Evolutionary conservation across 73 alveolate genomes (phyloP).

Genomic region (Paraurostyla sp.): DNA sequence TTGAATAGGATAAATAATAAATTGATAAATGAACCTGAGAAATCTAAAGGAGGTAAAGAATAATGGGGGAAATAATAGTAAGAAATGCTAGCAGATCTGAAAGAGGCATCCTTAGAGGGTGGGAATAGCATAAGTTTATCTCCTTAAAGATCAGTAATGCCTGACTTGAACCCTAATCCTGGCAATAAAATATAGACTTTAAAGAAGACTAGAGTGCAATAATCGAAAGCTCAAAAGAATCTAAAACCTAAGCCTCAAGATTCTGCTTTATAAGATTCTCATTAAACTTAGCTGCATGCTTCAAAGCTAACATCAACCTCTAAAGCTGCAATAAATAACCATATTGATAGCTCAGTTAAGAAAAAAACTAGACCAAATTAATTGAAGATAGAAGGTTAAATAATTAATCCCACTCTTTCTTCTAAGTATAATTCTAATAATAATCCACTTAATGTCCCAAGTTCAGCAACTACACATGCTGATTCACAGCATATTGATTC

Average conservation of each 20-base stretch:
- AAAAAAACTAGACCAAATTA: not conserved
- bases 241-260: not conserved
- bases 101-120: slow-evolving; percentile 44
- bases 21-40: not conserved
- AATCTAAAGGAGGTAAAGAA: not conserved
- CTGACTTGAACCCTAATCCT: slow-evolving; percentile 47
- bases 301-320: not conserved
- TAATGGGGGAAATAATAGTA: not conserved
- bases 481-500: too few species aligned
- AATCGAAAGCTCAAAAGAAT: slow-evolving; percentile 5
- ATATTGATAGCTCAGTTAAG: not conserved
- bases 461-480: too few species aligned
- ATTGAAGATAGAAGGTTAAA: not conserved
- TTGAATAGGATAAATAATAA: not conserved
- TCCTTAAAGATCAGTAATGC: slow-evolving; percentile 42
- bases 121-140: slow-evolving; percentile 17
- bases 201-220: slow-evolving; percentile 4
- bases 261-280: not conserved
- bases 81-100: slow-evolving; percentile 45
- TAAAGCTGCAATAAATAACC: not conserved
- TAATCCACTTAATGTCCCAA: too few species aligned
- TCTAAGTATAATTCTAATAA: not conserved
- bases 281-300: not conserved
- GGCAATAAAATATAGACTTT: slow-evolving; percentile 33
- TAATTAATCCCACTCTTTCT: not conserved